phyloP scores from a whole-genome alignment of 352 stramenopile species.

The Pythium folliculosum region DNA sequence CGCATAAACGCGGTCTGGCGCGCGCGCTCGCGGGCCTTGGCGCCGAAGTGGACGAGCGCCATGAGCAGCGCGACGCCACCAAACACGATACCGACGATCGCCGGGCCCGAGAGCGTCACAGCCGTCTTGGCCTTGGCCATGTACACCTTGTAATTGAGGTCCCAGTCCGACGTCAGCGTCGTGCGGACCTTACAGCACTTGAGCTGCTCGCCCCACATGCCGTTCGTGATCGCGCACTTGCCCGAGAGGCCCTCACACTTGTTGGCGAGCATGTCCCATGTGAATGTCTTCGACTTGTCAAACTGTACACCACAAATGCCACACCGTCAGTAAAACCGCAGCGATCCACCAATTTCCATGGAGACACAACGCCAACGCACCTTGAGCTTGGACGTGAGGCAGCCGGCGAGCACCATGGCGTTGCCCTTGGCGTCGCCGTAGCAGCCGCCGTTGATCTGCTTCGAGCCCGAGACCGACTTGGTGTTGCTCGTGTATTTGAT shows the following conservation, averaged over 20 bases:
- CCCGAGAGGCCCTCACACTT: constrained; percentile 80
- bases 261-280: constrained; percentile 77
- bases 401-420: constrained; percentile 81
- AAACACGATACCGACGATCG: constrained; percentile 82
- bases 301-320: constrained; percentile 30
- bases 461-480: constrained; percentile 71
- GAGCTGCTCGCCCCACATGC: constrained; percentile 81
- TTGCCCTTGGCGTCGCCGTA: constrained; percentile 63
- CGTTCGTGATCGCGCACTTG: constrained; percentile 85
- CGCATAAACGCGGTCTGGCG: constrained; percentile 85
- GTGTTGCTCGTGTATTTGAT: constrained; percentile 77
- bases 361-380: constrained; percentile 7
- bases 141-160: constrained; percentile 75
- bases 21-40: constrained; percentile 79
- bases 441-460: constrained; percentile 85
- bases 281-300: constrained; percentile 83
- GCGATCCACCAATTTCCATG: neutral
- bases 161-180: constrained; percentile 64
- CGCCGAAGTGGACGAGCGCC: constrained; percentile 79
- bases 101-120: constrained; percentile 63
- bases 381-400: constrained; percentile 69
- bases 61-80: constrained; percentile 80
- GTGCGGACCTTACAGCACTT: constrained; percentile 71
- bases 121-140: constrained; percentile 45
- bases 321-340: neutral